Base-by-base conservation (phyloP, 2,329 filamentous ascomycete genomes). In the Penicillium sp. region DNA sequence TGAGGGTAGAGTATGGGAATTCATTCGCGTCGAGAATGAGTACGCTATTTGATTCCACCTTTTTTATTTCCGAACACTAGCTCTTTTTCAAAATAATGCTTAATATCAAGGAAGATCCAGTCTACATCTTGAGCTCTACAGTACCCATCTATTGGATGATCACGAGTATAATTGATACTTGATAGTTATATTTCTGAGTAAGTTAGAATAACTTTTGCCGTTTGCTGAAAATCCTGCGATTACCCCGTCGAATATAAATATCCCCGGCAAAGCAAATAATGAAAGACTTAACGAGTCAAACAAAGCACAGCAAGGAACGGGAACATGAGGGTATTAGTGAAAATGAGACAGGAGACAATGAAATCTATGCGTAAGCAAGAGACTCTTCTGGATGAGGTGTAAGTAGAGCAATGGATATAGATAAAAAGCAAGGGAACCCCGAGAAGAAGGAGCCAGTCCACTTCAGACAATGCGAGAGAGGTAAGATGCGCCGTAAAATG, bases 381-480 rank as follows among this genome's bases (percentile, higher is more conserved):
- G 22, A 45, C 34, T 34, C 50, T 40, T 52, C 37, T 34, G 26
- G 8, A 6, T 5, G 29, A 40, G 43, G 14, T 26, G n/a, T 31
- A 22, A 34, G 31, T 34, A 46, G 42, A 31, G 43, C 35, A 22
- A 50, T 47, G 44, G 40, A 56, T 50, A 55, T 48, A 35, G 29
- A 35, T 22, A 24, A 43, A 44, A 43, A n/a, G 31, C 45, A 52
- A 38, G 39, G 24, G 46, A 53, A 32, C 22, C 43, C 43, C 44
- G 24, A 50, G 50, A 61, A 48, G 48, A 53, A 53, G 55, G 55
- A 62, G 35, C 63, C 58, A 60, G 59, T 58, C 62, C 62, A 43
- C 54, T 48, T 56, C 57, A 54, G 45, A 42, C 42, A 45, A 56
- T 52, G 48, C 48, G 34, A 52, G 35, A 37, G 40, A 51, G 29